Evolutionary conservation across 345 rosid genomes (phyloP).

Genomic region (Toxicodendron radicans): DNA sequence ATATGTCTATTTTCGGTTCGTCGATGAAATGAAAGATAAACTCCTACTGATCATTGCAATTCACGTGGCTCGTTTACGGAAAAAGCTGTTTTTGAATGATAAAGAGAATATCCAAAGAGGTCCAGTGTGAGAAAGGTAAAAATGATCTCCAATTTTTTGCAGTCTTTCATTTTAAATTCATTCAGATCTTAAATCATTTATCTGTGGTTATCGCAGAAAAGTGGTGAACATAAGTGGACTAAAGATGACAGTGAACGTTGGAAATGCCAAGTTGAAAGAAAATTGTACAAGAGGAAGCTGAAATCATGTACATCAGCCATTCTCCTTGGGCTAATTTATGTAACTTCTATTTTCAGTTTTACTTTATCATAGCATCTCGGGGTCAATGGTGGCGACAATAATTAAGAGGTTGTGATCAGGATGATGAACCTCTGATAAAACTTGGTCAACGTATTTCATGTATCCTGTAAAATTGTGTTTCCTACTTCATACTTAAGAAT

Average conservation of each 20-base stretch:
- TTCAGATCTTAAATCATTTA: not conserved
- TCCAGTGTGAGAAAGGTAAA: too few species aligned
- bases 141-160: not conserved
- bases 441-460: not conserved
- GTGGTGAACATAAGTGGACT: not conserved
- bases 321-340: not conserved
- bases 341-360: too few species aligned
- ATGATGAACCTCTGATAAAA: not conserved
- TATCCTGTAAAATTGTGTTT: not conserved
- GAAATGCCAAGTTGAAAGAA: not conserved
- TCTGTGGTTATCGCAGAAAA: not conserved
- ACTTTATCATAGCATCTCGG: not conserved
- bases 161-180: not conserved
- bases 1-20: too few species aligned
- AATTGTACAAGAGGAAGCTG: not conserved
- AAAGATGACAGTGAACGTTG: too few species aligned
- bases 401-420: not conserved
- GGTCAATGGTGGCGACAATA: not conserved
- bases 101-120: not conserved
- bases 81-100: not conserved
- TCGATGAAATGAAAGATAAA: not conserved
- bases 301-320: not conserved
- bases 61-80: slow-evolving; percentile 1
- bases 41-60: slow-evolving; percentile 1
- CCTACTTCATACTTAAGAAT: not conserved